Conservation (phyloP, 2,329 filamentous ascomycete species). For the Colletotrichum musicola region DNA sequence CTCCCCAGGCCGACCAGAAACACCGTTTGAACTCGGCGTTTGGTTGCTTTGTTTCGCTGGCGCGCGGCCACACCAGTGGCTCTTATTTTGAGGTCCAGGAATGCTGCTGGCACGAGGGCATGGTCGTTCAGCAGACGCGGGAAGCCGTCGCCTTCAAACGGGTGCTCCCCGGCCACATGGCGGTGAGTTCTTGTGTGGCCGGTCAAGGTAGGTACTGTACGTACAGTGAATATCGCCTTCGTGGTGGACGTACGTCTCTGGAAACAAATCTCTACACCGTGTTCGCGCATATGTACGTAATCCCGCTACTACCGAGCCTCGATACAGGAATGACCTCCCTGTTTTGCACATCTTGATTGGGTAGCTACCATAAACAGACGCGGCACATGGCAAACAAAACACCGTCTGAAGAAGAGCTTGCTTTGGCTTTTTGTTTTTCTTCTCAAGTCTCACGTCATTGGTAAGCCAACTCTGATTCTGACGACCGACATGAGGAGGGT, state of each 20-base stretch:
- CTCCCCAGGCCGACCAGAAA: constrained; percentile 9
- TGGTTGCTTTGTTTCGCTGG: constrained; percentile 4
- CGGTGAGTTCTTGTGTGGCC: not conserved
- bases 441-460: not conserved
- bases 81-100: not conserved
- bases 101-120: not conserved
- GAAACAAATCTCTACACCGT: constrained; percentile 7
- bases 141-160: not conserved
- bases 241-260: too few species aligned
- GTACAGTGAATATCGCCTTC: too few species aligned
- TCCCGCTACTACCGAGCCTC: constrained; percentile 14
- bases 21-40: constrained; percentile 25
- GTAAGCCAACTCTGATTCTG: not conserved
- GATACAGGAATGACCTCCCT: constrained; percentile 16
- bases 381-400: constrained; percentile 8
- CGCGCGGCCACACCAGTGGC: not conserved
- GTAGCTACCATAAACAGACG: too few species aligned
- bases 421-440: not conserved
- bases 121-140: not conserved
- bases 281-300: constrained; percentile 25
- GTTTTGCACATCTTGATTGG: not conserved
- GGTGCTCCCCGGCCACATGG: constrained; percentile 15
- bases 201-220: too few species aligned
- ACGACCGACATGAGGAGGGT: too few species aligned
- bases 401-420: constrained; percentile 23